Percentiles rank a stretch among this genome's conserved stretches.
Evolutionary conservation across 1,284 basidiomycete genomes (phyloP).

Genomic region (Fomitiporia mediterranea): DNA sequence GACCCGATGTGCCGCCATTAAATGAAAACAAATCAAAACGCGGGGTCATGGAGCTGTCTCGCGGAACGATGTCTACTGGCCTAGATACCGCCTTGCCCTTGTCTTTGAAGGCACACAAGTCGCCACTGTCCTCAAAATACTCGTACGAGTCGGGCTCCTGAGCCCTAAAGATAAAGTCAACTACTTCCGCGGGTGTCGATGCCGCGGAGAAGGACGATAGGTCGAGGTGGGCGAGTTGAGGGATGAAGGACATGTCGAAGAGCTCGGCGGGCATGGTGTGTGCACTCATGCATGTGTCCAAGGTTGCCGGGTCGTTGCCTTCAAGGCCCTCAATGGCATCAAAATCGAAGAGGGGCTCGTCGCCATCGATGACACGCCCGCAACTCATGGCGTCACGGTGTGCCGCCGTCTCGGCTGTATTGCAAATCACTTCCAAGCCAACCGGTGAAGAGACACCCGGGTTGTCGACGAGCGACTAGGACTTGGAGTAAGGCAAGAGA

Average conservation of each 20-base stretch:
- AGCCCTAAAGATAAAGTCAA: conserved; percentile 9
- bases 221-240: conserved; percentile 15
- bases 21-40: conserved; percentile 19
- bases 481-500: no score
- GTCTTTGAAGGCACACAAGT: conserved; percentile 6
- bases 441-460: neutral
- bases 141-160: conserved; percentile 7
- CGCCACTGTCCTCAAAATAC: neutral
- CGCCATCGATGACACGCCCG: conserved; percentile 49
- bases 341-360: conserved; percentile 47
- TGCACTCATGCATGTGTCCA: neutral
- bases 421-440: conserved; percentile 3
- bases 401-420: neutral
- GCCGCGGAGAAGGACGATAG: conserved; percentile 16
- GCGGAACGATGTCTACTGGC: conserved; percentile 18
- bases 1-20: conserved; percentile 3
- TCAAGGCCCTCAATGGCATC: conserved; percentile 39
- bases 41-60: conserved; percentile 9
- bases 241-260: conserved; percentile 19
- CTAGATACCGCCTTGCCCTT: conserved; percentile 19
- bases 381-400: conserved; percentile 35
- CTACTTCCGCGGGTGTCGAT: conserved; percentile 19
- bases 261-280: conserved; percentile 6
- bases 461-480: neutral
- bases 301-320: neutral